These are phyloP conservation scores for Boletus rubroflammeus DNA, from an alignment of 768 basidiomycete species.

Conservation along the genomic window DNA sequence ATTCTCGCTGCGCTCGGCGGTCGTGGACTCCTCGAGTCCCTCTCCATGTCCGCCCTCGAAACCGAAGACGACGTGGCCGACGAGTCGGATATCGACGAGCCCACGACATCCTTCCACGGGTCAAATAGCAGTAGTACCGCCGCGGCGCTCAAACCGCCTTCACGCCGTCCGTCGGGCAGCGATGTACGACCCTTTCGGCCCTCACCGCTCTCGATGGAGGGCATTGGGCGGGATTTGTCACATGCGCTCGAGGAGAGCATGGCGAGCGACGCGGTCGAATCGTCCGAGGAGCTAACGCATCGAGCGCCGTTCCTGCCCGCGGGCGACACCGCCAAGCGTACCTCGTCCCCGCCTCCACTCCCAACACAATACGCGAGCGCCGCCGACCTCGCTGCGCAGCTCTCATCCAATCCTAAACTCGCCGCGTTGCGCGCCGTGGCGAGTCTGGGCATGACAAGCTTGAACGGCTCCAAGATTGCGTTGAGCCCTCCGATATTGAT, in stretches of 20 bases:
- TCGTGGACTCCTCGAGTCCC: conserved; percentile 36
- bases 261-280: background rate
- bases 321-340: background rate
- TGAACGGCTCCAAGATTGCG: conserved; percentile 13
- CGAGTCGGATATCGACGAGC: conserved; percentile 19
- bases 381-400: conserved; percentile 42
- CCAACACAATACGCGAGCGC: conserved; percentile 14
- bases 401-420: conserved; percentile 46
- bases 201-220: conserved; percentile 30
- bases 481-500: conserved; percentile 62
- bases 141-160: background rate
- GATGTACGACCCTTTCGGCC: conserved; percentile 9
- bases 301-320: background rate
- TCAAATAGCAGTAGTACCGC: background rate
- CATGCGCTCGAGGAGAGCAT: conserved; percentile 29
- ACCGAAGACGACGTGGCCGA: conserved; percentile 40
- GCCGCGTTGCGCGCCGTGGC: conserved; percentile 40
- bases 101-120: conserved; percentile 1
- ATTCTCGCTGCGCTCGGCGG: conserved; percentile 24
- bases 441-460: conserved; percentile 28
- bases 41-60: conserved; percentile 54
- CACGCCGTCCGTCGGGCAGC: conserved; percentile 11
- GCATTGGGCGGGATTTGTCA: conserved; percentile 29
- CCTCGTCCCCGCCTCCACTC: conserved; percentile 2
- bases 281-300: background rate